Evolutionary conservation across 352 stramenopile genomes (phyloP).

Genomic region (Globisporangium canariense): DNA sequence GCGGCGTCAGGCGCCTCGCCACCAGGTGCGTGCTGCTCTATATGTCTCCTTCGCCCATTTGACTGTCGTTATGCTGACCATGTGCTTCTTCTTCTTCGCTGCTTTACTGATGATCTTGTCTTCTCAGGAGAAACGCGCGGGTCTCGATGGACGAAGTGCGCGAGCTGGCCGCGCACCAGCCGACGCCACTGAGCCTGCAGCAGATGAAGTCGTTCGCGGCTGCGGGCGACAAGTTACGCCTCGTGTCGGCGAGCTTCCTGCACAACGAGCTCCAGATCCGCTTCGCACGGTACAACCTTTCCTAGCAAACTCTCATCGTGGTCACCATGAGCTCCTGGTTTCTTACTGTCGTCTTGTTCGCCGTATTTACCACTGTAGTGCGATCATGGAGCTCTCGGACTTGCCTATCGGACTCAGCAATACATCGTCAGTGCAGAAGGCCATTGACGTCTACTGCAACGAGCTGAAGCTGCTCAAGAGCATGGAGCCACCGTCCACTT

Average conservation of each 20-base stretch:
- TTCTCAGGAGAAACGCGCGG: background rate
- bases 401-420: slow-evolving; percentile 65
- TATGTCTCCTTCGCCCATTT: background rate
- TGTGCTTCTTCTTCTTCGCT: background rate
- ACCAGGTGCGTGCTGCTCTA: background rate
- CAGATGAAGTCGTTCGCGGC: slow-evolving; percentile 82
- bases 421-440: slow-evolving; percentile 55
- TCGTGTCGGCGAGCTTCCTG: slow-evolving; percentile 66
- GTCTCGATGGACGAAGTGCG: slow-evolving; percentile 70
- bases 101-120: background rate
- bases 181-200: slow-evolving; percentile 70
- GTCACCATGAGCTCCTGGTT: background rate
- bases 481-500: slow-evolving; percentile 36
- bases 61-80: background rate
- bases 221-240: slow-evolving; percentile 48
- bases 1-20: background rate
- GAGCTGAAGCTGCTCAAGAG: slow-evolving; percentile 47
- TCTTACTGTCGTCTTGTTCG: background rate
- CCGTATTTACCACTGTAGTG: slow-evolving; percentile 20
- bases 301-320: no score
- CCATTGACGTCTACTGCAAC: slow-evolving; percentile 61
- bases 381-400: slow-evolving; percentile 72
- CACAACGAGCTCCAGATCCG: slow-evolving; percentile 79
- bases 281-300: slow-evolving; percentile 45
- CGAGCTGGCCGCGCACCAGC: slow-evolving; percentile 44